Evolutionary conservation across 495 filamentous ascomycete species (phyloP).

Genomic region (Annulohypoxylon bovei): DNA sequence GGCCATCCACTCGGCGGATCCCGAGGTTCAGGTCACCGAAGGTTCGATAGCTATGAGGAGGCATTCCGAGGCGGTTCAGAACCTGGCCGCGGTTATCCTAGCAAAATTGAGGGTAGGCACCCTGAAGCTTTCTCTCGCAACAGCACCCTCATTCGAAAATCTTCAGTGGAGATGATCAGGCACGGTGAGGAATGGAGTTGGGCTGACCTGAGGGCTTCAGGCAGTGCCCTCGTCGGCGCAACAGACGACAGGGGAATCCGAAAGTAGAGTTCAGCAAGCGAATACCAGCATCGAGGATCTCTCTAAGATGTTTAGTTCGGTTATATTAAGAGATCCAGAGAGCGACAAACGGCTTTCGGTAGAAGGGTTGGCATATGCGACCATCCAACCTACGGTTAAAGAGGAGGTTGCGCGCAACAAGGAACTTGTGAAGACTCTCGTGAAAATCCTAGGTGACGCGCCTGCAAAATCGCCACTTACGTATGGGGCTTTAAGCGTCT

Average conservation of each 20-base stretch:
- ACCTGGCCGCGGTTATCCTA: conserved; percentile 84
- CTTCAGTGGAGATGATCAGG: conserved; percentile 35
- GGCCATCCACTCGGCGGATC: conserved; percentile 50
- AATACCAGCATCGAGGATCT: conserved; percentile 74
- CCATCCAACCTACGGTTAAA: conserved; percentile 82
- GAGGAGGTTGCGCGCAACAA: conserved; percentile 76
- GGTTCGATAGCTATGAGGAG: conserved; percentile 58
- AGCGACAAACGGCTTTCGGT: conserved; percentile 72
- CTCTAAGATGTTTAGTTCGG: conserved; percentile 77
- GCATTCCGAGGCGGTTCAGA: conserved; percentile 62
- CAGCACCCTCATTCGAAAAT: conserved; percentile 32
- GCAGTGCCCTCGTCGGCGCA: conserved; percentile 54
- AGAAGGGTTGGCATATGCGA: conserved; percentile 93
- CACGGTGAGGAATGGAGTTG: conserved; percentile 24
- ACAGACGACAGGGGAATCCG: conserved; percentile 55
- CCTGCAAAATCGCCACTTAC: conserved; percentile 72
- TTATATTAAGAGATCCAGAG: conserved; percentile 72
- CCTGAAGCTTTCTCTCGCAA: conserved; percentile 35
- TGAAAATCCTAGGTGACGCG: conserved; percentile 69
- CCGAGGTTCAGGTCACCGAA: conserved; percentile 48
- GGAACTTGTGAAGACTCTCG: conserved; percentile 70
- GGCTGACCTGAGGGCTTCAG: conserved; percentile 63
- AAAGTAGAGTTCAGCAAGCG: conserved; percentile 55
- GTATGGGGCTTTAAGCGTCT: conserved; percentile 85
- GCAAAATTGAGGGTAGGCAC: conserved; percentile 74